Evolutionary conservation across 805 yeast genomes (phyloP).

Genomic region (Candida sonorensis): DNA sequence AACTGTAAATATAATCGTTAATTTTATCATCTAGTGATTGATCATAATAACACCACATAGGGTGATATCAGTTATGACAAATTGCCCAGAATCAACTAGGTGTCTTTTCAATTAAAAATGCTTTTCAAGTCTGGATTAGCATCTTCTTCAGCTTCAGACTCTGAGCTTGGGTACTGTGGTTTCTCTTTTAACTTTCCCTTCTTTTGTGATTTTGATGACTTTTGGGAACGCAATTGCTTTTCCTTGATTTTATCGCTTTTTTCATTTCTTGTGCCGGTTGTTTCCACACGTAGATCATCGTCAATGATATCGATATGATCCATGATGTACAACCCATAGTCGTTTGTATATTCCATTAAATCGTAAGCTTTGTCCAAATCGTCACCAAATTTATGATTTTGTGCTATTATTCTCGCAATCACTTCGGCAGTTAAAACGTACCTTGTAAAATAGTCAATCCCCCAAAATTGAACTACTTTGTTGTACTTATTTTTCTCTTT

Average conservation of each 20-base stretch:
- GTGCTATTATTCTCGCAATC: conserved; percentile 41
- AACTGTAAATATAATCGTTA: too few relatives aligned
- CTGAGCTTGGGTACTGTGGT: background rate
- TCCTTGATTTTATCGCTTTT: too few relatives aligned
- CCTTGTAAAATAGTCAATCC: conserved; percentile 44
- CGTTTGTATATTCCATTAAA: conserved; percentile 37
- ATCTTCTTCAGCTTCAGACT: background rate
- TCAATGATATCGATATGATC: conserved; percentile 18
- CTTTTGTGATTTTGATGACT: too few relatives aligned
- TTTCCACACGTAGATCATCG: too few relatives aligned
- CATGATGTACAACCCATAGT: conserved; percentile 29
- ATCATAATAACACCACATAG: too few relatives aligned
- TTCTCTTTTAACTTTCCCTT: background rate
- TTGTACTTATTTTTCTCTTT: conserved; percentile 25
- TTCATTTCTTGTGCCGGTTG: too few relatives aligned
- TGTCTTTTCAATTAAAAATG: too few relatives aligned
- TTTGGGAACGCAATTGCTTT: too few relatives aligned
- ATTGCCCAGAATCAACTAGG: too few relatives aligned
- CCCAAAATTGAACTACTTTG: conserved; percentile 54
- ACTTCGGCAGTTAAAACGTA: conserved; percentile 62
- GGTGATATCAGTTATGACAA: too few relatives aligned
- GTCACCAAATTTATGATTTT: conserved; percentile 32
- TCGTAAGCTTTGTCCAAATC: conserved; percentile 39
- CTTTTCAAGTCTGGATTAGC: background rate
- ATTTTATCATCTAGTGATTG: too few relatives aligned